Conservation (phyloP, 495 filamentous ascomycete genomes). For the Penicillium dipodomyicola region DNA sequence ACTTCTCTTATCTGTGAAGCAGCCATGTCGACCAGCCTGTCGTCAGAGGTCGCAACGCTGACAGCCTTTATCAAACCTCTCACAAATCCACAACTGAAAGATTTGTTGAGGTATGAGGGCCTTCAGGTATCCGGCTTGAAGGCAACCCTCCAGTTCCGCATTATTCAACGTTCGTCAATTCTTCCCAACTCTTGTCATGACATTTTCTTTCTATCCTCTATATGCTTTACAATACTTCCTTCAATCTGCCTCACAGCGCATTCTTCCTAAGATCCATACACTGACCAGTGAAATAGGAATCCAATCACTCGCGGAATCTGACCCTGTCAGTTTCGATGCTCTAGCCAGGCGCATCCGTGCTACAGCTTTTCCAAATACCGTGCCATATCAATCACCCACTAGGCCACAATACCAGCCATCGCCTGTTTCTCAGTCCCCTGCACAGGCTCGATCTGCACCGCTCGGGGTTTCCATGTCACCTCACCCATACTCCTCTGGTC, state of each 20-base stretch:
- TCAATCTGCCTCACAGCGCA: neutral
- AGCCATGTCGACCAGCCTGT: constrained; percentile 48
- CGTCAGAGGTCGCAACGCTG: constrained; percentile 38
- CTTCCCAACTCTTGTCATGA: neutral
- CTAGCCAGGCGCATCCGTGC: constrained; percentile 34
- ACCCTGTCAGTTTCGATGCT: constrained; percentile 32
- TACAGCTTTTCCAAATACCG: constrained; percentile 31
- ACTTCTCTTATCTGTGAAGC: neutral
- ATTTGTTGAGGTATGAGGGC: constrained; percentile 66
- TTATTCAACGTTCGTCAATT: constrained; percentile 64
- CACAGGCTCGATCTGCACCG: constrained; percentile 31
- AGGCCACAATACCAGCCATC: constrained; percentile 29
- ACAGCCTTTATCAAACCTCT: constrained; percentile 53
- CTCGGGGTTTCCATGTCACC: constrained; percentile 32
- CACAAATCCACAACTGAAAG: constrained; percentile 70
- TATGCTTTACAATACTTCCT: constrained; percentile 1
- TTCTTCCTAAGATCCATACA: neutral
- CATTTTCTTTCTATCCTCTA: constrained; percentile 4
- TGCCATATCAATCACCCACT: constrained; percentile 23
- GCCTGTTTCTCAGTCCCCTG: constrained; percentile 23
- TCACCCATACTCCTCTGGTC: constrained; percentile 35
- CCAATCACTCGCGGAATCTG: constrained; percentile 34
- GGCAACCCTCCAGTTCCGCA: constrained; percentile 68
- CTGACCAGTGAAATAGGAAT: constrained; percentile 31
- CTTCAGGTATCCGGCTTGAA: constrained; percentile 78